Conservation (phyloP, 495 filamentous ascomycete species). For the Clohesyomyces aquaticus region DNA sequence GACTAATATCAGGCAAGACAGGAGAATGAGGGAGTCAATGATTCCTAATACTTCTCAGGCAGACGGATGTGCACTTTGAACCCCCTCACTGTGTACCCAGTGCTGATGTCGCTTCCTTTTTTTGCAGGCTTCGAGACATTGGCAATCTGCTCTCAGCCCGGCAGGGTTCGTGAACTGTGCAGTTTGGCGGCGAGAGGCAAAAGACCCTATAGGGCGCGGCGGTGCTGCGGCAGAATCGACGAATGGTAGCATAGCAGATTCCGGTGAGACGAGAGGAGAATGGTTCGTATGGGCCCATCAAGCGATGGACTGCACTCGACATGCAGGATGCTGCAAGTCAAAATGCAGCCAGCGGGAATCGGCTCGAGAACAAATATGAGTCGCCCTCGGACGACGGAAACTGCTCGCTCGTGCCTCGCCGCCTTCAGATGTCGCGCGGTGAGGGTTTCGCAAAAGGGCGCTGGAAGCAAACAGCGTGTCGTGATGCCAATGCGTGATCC, state of each 20-base stretch:
- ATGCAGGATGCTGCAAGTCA: constrained; percentile 25
- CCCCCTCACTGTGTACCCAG: too few relatives aligned
- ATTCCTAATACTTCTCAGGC: not conserved
- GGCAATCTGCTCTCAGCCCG: too few relatives aligned
- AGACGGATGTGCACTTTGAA: not conserved
- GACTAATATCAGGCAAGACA: not conserved
- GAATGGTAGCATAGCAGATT: constrained; percentile 18
- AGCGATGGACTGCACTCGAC: constrained; percentile 21
- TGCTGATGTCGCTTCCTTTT: not conserved
- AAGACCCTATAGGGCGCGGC: not conserved
- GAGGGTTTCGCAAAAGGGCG: constrained; percentile 12
- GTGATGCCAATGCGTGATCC: not conserved
- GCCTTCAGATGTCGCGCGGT: constrained; percentile 7
- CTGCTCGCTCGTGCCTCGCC: constrained; percentile 8
- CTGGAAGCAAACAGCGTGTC: not conserved
- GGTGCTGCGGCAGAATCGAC: constrained; percentile 17
- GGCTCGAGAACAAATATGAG: constrained; percentile 2
- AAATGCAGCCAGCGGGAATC: constrained; percentile 24
- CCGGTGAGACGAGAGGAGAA: constrained; percentile 30
- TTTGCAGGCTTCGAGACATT: too few relatives aligned
- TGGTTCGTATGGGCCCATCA: constrained; percentile 16
- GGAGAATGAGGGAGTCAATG: constrained; percentile 6
- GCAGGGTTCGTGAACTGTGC: constrained; percentile 19
- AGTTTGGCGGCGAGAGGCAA: not conserved
- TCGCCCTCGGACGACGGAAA: constrained; percentile 2